Evolutionary conservation across 2,329 filamentous ascomycete genomes (phyloP).

Genomic region (Phialophora macrospora): DNA sequence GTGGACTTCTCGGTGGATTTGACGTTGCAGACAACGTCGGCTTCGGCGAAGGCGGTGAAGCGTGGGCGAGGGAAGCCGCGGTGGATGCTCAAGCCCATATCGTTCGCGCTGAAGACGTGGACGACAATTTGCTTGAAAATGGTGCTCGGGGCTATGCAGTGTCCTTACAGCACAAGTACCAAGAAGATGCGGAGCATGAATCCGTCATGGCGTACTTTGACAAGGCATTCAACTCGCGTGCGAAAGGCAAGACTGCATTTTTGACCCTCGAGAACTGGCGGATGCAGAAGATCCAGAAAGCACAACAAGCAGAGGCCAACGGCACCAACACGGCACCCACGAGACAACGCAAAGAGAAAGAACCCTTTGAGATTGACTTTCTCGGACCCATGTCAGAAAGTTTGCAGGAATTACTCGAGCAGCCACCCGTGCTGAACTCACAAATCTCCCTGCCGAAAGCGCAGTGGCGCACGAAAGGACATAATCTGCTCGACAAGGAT

Average conservation of each 20-base stretch:
- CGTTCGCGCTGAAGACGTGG: constrained; percentile 61
- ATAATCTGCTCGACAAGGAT: constrained; percentile 84
- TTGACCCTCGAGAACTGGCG: constrained; percentile 98
- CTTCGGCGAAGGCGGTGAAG: constrained; percentile 95
- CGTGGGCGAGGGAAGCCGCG: constrained; percentile 89
- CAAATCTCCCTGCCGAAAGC: constrained; percentile 87
- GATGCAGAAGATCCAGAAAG: constrained; percentile 86
- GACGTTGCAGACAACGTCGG: constrained; percentile 70
- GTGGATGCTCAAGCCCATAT: constrained; percentile 84
- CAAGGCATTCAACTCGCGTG: constrained; percentile 72
- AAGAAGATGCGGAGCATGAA: constrained; percentile 71
- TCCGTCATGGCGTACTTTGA: constrained; percentile 99
- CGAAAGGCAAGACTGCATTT: constrained; percentile 75
- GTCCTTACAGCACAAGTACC: constrained; percentile 73
- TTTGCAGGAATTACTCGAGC: constrained; percentile 78
- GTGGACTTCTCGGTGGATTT: constrained; percentile 67
- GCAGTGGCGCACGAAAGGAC: constrained; percentile 91
- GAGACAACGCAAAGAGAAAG: constrained; percentile 86
- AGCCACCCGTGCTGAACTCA: constrained; percentile 76
- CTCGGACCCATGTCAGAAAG: constrained; percentile 71
- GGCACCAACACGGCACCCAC: constrained; percentile 43
- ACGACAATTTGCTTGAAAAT: constrained; percentile 59
- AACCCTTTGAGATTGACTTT: constrained; percentile 95
- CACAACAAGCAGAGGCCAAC: constrained; percentile 53
- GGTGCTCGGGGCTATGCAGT: constrained; percentile 76